Evolutionary conservation across 2,329 filamentous ascomycete genomes (phyloP).

Genomic region (Ophiostoma novo-ulmi): DNA sequence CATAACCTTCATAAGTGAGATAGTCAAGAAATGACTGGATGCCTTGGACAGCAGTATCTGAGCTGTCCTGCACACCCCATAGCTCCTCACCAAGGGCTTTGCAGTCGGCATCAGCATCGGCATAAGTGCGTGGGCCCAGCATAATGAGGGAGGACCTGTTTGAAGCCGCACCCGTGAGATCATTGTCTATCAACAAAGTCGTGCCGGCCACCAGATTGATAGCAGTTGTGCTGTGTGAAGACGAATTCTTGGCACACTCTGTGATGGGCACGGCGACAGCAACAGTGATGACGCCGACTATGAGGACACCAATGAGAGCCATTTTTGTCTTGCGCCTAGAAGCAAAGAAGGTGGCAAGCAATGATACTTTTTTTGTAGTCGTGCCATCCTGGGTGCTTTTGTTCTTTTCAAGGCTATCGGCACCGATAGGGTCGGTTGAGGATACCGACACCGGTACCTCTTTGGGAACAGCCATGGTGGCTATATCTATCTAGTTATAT

Average conservation of each 20-base stretch:
- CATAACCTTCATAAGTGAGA: constrained; percentile 34
- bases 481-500: not conserved
- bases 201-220: constrained; percentile 31
- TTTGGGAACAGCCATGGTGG: not conserved
- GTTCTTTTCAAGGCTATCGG: not conserved
- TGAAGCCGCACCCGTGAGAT: constrained; percentile 37
- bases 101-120: constrained; percentile 34
- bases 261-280: constrained; percentile 20
- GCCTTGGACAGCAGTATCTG: constrained; percentile 26
- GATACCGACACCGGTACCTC: not conserved
- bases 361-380: not conserved
- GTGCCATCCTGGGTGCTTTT: constrained; percentile 5
- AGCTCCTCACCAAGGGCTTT: constrained; percentile 39
- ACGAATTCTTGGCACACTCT: constrained; percentile 4
- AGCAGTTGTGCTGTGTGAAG: not conserved
- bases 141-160: constrained; percentile 37
- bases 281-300: constrained; percentile 24
- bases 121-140: constrained; percentile 32
- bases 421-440: not conserved
- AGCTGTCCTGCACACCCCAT: constrained; percentile 33
- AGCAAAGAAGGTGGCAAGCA: constrained; percentile 18
- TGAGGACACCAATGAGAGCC: constrained; percentile 24
- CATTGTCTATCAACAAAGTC: constrained; percentile 39
- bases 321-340: constrained; percentile 23
- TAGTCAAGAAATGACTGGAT: constrained; percentile 37